A percentile compares a stretch with the other conserved stretches of the same genome.
These are phyloP conservation scores for Thecaphora frezii DNA, from an alignment of 1,284 basidiomycete species.

Conservation along the genomic window DNA sequence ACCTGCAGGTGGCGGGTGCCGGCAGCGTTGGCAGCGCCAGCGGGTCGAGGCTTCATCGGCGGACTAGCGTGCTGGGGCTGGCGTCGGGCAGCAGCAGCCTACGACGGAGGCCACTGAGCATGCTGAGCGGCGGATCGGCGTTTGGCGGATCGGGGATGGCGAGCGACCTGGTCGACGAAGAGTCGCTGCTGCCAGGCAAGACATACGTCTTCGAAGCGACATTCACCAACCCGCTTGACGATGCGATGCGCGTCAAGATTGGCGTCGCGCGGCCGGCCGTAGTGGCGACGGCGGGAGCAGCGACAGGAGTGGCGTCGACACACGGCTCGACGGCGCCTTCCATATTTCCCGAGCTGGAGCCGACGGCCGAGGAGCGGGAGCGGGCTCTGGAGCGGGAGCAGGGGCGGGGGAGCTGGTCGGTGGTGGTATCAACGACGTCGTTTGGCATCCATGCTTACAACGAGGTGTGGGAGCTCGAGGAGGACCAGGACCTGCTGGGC, in stretches of 20 bases:
- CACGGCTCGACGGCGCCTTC: too few relatives aligned
- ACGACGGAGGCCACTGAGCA: slow-evolving; percentile 14
- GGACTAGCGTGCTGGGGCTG: not conserved
- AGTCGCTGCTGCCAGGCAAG: slow-evolving; percentile 20
- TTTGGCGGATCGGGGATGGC: not conserved
- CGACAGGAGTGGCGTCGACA: too few relatives aligned
- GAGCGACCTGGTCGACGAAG: slow-evolving; percentile 22
- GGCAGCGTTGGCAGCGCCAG: not conserved
- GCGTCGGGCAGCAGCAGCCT: slow-evolving; percentile 3
- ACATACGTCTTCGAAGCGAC: slow-evolving; percentile 40
- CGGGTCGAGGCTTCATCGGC: not conserved
- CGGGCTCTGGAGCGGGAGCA: not conserved
- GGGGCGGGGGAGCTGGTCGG: slow-evolving; percentile 2
- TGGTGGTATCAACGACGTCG: slow-evolving; percentile 15
- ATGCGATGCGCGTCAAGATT: slow-evolving; percentile 40
- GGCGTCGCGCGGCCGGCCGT: slow-evolving; percentile 26
- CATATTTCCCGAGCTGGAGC: too few relatives aligned
- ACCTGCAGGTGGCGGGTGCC: slow-evolving; percentile 7
- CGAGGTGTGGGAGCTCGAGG: slow-evolving; percentile 49
- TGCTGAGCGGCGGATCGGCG: not conserved
- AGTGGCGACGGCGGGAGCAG: not conserved
- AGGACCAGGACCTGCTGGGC: slow-evolving; percentile 32
- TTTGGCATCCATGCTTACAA: slow-evolving; percentile 41
- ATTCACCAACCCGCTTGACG: slow-evolving; percentile 49
- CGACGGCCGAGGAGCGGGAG: too few relatives aligned